Conservation (phyloP, 495 filamentous ascomycete genomes). For the Elasticomyces elasticus region DNA sequence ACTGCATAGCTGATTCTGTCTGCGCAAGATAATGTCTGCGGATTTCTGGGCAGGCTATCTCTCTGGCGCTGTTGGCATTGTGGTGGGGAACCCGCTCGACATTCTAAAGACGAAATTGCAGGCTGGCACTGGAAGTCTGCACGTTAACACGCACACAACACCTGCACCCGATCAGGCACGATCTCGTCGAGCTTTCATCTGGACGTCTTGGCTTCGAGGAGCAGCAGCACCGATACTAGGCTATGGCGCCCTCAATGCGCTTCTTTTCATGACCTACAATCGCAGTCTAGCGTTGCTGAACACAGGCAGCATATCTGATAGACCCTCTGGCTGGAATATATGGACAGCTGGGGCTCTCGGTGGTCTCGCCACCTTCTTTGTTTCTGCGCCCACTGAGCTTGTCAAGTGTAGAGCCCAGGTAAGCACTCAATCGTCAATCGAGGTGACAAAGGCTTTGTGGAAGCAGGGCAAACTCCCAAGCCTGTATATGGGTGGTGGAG, state of each 20-base stretch:
- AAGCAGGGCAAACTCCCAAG: slow-evolving; percentile 54
- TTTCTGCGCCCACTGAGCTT: slow-evolving; percentile 77
- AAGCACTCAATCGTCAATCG: slow-evolving; percentile 43
- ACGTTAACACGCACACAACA: background rate
- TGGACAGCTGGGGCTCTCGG: slow-evolving; percentile 68
- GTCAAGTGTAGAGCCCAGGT: slow-evolving; percentile 79
- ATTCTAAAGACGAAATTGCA: slow-evolving; percentile 76
- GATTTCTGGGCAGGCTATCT: slow-evolving; percentile 86
- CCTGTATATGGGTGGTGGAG: slow-evolving; percentile 63
- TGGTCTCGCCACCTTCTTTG: slow-evolving; percentile 68
- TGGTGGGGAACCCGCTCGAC: slow-evolving; percentile 82
- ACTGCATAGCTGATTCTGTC: no score
- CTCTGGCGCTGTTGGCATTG: slow-evolving; percentile 69
- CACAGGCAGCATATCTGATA: slow-evolving; percentile 24
- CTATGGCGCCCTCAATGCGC: slow-evolving; percentile 80
- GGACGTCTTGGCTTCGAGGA: slow-evolving; percentile 37
- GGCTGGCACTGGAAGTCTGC: slow-evolving; percentile 35
- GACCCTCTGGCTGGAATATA: slow-evolving; percentile 36
- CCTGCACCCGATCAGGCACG: background rate
- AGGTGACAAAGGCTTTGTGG: slow-evolving; percentile 51
- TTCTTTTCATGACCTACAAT: slow-evolving; percentile 81
- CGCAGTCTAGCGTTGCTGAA: slow-evolving; percentile 52
- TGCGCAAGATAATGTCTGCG: no score
- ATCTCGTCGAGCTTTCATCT: background rate
- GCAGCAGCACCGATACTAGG: slow-evolving; percentile 71